Conservation (phyloP, 305 asterid species). For the Andrographis paniculata region DNA sequence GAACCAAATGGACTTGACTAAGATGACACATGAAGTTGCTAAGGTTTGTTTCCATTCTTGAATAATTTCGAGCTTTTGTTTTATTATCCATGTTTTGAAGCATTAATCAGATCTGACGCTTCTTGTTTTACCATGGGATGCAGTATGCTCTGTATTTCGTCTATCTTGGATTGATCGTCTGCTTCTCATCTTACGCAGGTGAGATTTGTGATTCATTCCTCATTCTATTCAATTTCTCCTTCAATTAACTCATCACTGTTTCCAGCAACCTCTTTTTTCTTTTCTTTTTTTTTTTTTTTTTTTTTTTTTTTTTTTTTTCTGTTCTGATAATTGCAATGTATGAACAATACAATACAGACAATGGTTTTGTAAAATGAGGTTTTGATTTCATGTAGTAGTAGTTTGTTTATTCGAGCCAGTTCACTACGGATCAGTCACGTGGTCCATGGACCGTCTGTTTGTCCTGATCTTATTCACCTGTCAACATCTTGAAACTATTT, state of each 20-base stretch:
- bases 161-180: conserved; percentile 82
- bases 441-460: conserved; percentile 77
- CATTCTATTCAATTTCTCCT: no score
- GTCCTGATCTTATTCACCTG: conserved; percentile 59
- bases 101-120: conserved; percentile 46
- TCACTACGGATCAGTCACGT: conserved; percentile 49
- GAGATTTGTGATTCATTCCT: conserved; percentile 21
- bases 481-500: conserved; percentile 37
- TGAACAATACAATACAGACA: no score
- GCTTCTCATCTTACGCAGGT: conserved; percentile 97
- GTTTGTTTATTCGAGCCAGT: conserved; percentile 19
- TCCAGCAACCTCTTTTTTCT: no score
- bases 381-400: no score
- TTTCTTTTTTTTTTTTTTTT: no score
- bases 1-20: conserved; percentile 83
- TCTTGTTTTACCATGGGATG: conserved; percentile 19
- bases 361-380: no score
- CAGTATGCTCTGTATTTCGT: conserved; percentile 97
- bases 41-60: conserved; percentile 48
- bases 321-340: no score
- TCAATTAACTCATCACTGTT: no score
- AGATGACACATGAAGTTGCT: conserved; percentile 82
- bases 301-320: no score
- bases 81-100: conserved; percentile 1
- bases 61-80: neutral